Percentiles rank a stretch among this genome's conserved stretches.
Evolutionary conservation across 1,284 basidiomycete genomes (phyloP).

Genomic region (Heimioporus punctisporus): DNA sequence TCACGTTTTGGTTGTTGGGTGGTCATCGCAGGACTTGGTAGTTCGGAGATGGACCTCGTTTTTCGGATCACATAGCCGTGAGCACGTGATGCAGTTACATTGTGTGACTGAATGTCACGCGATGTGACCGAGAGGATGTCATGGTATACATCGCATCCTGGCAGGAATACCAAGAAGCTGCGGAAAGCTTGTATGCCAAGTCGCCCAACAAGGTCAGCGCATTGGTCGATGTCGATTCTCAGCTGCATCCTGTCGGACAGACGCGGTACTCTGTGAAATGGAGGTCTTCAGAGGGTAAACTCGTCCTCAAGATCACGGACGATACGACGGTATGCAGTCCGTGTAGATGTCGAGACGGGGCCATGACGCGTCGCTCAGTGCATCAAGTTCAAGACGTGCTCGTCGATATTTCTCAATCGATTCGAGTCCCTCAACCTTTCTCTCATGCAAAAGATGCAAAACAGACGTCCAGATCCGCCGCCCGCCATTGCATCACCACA

Average conservation of each 20-base stretch:
- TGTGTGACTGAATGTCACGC: constrained; percentile 14
- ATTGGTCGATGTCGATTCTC: background rate
- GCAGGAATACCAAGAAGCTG: constrained; percentile 86
- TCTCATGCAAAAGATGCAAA: constrained; percentile 84
- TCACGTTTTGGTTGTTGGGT: constrained; percentile 47
- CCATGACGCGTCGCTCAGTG: constrained; percentile 53
- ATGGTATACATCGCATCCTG: constrained; percentile 83
- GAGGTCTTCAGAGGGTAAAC: constrained; percentile 77
- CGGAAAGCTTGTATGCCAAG: constrained; percentile 78
- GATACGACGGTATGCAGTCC: constrained; percentile 72
- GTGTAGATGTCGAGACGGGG: background rate
- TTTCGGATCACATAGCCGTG: constrained; percentile 3
- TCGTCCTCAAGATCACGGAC: constrained; percentile 93
- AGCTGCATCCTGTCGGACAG: constrained; percentile 41
- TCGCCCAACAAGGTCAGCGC: constrained; percentile 72
- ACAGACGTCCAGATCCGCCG: constrained; percentile 41
- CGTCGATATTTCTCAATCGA: constrained; percentile 92
- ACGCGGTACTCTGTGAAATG: constrained; percentile 90
- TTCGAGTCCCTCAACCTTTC: constrained; percentile 90
- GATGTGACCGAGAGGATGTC: constrained; percentile 8
- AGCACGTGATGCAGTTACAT: constrained; percentile 23
- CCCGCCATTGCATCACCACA: constrained; percentile 19
- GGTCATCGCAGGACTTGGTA: constrained; percentile 31
- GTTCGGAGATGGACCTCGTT: background rate
- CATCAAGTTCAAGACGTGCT: constrained; percentile 93